Base-by-base conservation (phyloP, 148 eudicot species). In the Diospyros lotus region DNA sequence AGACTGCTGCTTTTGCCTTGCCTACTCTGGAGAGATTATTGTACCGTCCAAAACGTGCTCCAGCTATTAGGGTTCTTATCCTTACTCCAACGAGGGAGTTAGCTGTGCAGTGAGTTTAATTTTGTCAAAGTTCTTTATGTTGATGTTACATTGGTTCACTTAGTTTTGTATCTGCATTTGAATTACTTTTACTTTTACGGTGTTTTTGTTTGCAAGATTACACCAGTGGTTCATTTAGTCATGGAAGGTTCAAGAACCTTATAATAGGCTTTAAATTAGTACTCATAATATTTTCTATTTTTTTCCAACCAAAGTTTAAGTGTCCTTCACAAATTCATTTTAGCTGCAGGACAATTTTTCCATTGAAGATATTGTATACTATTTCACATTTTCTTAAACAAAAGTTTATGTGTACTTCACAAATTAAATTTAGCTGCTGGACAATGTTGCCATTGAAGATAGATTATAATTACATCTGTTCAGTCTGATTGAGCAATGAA, bases 51-150 rank as follows among this genome's bases (percentile, higher is more conserved):
- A 94, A 92, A 82, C 89, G 89, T 78, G 72, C 84, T 48, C 92
- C 94, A 5, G 94, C 97, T 48, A 90, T 88, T 61, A 89, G 97
- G 73, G 97, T 92, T 58, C 96, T 94, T 78, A 88, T 94, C 83
- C 97, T 94, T 71, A 92, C 98, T 53, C 98, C 98, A 41, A 88
- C 97, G 17, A 95, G 98, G 82, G 97, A 92, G 89, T 76, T 95
- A 79, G 97, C 98, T 69, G 94, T 83, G 55, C 98, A 95, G 97
- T 92, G 86, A 90, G 98, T 89, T 14, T 72, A 65, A 52, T 61
- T 77, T 61, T 60, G n/a, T 60, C 12, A 61, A 52, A 48, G 12
- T 53, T 39, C 15, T 54, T n/a, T 64, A 46, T 42, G 17, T 46
- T 60, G 53, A 18, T 14, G 59, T 58, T 46, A 13, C n/a, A 28